A percentile compares a stretch with the other conserved stretches of the same genome.
Conservation (phyloP, 2,329 filamentous ascomycete species). For the Epichloe typhina region DNA sequence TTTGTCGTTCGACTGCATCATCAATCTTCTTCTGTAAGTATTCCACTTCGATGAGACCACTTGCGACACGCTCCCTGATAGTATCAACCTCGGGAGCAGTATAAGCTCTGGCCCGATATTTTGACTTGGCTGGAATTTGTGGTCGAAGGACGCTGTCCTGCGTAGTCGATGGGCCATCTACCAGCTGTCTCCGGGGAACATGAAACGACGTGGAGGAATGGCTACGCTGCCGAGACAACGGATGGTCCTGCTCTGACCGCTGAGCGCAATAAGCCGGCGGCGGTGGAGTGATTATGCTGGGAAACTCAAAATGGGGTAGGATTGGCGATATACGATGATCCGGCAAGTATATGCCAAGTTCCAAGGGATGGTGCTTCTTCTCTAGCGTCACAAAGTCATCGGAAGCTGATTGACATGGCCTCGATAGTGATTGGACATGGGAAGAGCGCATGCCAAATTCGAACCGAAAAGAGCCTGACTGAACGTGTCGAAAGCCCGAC, state of each 20-base stretch:
- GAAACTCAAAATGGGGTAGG: slow-evolving; percentile 35
- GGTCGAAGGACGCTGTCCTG: slow-evolving; percentile 15
- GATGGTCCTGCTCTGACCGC: slow-evolving; percentile 19
- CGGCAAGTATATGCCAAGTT: slow-evolving; percentile 39
- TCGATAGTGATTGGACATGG: slow-evolving; percentile 2
- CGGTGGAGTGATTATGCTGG: slow-evolving; percentile 23
- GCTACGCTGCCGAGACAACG: slow-evolving; percentile 27
- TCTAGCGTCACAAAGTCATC: slow-evolving; percentile 15
- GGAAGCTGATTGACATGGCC: background rate
- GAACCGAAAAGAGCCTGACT: slow-evolving; percentile 32
- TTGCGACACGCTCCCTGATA: slow-evolving; percentile 42
- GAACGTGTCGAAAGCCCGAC: slow-evolving; percentile 46
- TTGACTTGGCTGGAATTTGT: slow-evolving; percentile 30
- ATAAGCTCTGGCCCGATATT: slow-evolving; percentile 26
- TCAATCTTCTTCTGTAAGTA: slow-evolving; percentile 46
- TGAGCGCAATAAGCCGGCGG: slow-evolving; percentile 22
- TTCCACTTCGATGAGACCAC: slow-evolving; percentile 45
- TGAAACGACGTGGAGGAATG: slow-evolving; percentile 43
- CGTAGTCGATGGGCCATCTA: slow-evolving; percentile 11
- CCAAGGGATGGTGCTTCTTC: slow-evolving; percentile 32
- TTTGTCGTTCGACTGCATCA: slow-evolving; percentile 46
- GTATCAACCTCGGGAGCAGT: slow-evolving; percentile 34
- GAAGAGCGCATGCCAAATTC: slow-evolving; percentile 8
- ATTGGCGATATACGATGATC: slow-evolving; percentile 39
- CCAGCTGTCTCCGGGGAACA: slow-evolving; percentile 32